These are phyloP conservation scores for Diaporthe destruens DNA, from an alignment of 2,329 filamentous ascomycete species.

Conservation along the genomic window DNA sequence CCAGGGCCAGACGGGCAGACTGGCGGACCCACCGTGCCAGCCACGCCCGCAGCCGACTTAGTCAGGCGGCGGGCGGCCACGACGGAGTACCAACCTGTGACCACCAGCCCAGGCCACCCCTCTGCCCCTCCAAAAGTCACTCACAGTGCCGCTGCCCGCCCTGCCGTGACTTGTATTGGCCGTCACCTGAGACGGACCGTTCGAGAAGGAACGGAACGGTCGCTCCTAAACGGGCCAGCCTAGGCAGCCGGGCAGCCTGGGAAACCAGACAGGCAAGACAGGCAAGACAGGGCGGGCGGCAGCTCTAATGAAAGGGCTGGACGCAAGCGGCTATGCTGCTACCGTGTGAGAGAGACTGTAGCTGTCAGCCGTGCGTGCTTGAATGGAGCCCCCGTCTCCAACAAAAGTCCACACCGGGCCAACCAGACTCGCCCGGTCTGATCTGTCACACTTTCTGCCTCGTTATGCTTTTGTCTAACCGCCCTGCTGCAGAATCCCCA, in stretches of 20 bases:
- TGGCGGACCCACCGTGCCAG: conserved; percentile 12
- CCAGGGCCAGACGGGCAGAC: background rate
- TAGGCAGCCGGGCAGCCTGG: too few species aligned
- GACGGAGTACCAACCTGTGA: too few species aligned
- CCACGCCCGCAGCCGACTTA: conserved; percentile 5
- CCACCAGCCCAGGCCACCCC: background rate
- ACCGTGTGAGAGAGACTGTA: conserved; percentile 4
- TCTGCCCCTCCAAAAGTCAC: conserved; percentile 9
- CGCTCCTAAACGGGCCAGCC: background rate
- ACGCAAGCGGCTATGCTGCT: conserved; percentile 13
- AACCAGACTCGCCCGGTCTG: conserved; percentile 11
- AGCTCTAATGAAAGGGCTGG: conserved; percentile 30
- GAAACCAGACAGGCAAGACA: too few species aligned
- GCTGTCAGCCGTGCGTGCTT: background rate
- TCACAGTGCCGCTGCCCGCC: conserved; percentile 10
- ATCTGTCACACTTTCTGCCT: conserved; percentile 13
- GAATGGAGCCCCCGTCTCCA: background rate
- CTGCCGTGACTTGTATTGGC: conserved; percentile 11
- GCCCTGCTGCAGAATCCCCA: conserved; percentile 2
- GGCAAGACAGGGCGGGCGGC: background rate
- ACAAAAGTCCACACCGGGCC: conserved; percentile 5
- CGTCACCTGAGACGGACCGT: conserved; percentile 8
- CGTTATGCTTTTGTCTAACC: conserved; percentile 16
- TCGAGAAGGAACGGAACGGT: conserved; percentile 24
- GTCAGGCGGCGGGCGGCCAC: background rate